A percentile compares a stretch with the other conserved stretches of the same genome.
Conservation (phyloP, 2,329 filamentous ascomycete species). For the Blastomyces emzantsi region DNA sequence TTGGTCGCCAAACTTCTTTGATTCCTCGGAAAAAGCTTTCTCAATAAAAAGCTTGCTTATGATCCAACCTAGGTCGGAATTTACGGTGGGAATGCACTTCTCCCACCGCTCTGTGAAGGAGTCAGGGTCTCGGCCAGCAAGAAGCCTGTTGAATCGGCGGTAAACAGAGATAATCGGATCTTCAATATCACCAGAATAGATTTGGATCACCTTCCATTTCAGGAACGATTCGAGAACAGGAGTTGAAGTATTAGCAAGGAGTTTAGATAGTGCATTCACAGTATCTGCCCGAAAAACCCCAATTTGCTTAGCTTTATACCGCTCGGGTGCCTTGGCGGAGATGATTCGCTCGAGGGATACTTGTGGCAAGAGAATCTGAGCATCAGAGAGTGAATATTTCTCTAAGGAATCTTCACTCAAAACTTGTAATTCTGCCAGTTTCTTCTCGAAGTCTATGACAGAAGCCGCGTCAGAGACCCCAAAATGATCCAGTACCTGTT, state of each 20-base stretch:
- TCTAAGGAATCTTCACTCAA: too few species aligned
- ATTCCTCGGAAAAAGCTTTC: constrained; percentile 56
- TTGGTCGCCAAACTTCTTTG: constrained; percentile 57
- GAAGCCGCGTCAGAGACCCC: constrained; percentile 27
- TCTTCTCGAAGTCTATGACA: constrained; percentile 51
- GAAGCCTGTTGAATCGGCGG: constrained; percentile 50
- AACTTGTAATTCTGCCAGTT: constrained; percentile 44
- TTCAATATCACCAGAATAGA: constrained; percentile 47
- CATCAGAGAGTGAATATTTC: constrained; percentile 44
- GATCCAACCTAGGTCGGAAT: constrained; percentile 56
- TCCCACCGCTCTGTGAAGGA: constrained; percentile 58
- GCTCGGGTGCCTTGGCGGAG: constrained; percentile 42
- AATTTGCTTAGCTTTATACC: constrained; percentile 45
- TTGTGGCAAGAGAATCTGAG: constrained; percentile 47
- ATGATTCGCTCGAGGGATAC: constrained; percentile 48
- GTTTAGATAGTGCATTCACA: constrained; percentile 48
- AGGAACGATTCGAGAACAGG: constrained; percentile 55
- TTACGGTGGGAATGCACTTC: constrained; percentile 51
- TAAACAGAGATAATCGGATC: constrained; percentile 53
- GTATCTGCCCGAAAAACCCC: constrained; percentile 54
- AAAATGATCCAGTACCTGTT: constrained; percentile 36
- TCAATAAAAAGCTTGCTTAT: constrained; percentile 63
- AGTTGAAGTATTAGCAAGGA: constrained; percentile 46
- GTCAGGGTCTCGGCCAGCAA: constrained; percentile 54
- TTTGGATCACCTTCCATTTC: constrained; percentile 53